These are phyloP conservation scores for Solanum chiquidenum DNA, from an alignment of 257 asterid species.

Conservation along the genomic window DNA sequence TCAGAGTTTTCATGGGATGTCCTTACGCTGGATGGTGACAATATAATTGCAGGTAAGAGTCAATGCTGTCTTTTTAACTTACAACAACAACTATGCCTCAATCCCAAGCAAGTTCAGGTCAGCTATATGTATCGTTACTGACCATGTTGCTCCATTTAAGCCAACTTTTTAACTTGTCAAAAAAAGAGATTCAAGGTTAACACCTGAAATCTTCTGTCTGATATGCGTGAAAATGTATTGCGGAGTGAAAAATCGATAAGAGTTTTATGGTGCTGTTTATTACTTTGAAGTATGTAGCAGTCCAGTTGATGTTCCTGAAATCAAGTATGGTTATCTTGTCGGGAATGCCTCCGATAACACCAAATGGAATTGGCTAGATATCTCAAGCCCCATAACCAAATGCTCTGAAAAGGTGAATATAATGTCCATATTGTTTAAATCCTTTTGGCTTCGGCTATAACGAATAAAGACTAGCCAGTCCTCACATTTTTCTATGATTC, in stretches of 20 bases:
- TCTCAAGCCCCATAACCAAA: conserved; percentile 47
- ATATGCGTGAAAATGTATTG: not conserved
- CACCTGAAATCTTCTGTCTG: not conserved
- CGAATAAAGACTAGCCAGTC: not conserved
- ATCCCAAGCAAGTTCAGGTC: not conserved
- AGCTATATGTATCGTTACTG: not conserved
- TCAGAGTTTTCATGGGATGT: conserved; percentile 64
- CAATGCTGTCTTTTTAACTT: not conserved
- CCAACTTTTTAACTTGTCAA: not conserved
- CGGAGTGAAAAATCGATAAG: not conserved
- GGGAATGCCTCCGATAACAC: conserved; percentile 24
- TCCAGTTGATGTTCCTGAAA: conserved; percentile 56
- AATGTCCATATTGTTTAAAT: not conserved
- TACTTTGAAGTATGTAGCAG: conserved; percentile 62
- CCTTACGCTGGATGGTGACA: conserved; percentile 62
- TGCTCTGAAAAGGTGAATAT: conserved; percentile 49
- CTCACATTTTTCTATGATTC: not conserved
- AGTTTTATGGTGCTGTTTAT: not conserved
- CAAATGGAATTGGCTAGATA: conserved; percentile 72
- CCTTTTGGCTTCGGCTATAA: not conserved
- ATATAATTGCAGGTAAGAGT: conserved; percentile 58
- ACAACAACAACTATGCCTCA: not conserved
- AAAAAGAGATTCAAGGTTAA: not conserved
- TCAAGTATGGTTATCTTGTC: conserved; percentile 55
- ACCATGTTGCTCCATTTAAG: not conserved